phyloP scores from a whole-genome alignment of 371 early-diverging fungal genomes.

The Chytridium lagenaria region DNA sequence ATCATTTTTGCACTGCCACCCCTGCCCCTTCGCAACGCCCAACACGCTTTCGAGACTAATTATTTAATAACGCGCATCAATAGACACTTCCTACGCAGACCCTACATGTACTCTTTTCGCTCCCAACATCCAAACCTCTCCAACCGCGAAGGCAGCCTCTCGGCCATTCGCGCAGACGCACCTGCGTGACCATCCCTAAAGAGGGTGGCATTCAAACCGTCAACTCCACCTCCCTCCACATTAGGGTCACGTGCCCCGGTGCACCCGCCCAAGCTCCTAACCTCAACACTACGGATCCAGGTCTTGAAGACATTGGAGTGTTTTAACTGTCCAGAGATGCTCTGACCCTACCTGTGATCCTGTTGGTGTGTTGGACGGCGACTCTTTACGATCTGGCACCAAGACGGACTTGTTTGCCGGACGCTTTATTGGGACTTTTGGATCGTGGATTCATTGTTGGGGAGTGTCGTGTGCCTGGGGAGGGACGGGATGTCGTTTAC shows the following conservation, averaged over 20 bases:
- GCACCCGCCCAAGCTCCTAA: not conserved
- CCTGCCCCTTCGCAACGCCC: no score
- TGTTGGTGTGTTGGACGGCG: no score
- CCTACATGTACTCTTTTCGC: not conserved
- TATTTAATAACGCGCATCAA: no score
- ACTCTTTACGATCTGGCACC: not conserved
- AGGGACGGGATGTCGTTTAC: not conserved
- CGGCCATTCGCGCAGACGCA: conserved; percentile 1
- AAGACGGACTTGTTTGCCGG: not conserved
- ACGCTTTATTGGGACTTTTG: not conserved
- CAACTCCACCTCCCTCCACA: not conserved
- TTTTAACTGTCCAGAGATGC: not conserved
- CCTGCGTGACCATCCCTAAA: not conserved
- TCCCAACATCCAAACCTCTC: not conserved
- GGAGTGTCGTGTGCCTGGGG: not conserved
- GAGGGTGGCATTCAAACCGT: not conserved
- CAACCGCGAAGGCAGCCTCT: not conserved
- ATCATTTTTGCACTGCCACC: no score
- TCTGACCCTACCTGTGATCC: not conserved
- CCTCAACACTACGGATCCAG: not conserved
- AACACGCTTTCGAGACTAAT: no score
- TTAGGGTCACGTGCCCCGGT: not conserved
- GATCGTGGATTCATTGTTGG: not conserved
- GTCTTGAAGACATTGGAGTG: conserved; percentile 7
- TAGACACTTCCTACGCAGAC: not conserved